Evolutionary conservation across 768 basidiomycete species (phyloP).

Genomic region (Flagelloscypha sp.): DNA sequence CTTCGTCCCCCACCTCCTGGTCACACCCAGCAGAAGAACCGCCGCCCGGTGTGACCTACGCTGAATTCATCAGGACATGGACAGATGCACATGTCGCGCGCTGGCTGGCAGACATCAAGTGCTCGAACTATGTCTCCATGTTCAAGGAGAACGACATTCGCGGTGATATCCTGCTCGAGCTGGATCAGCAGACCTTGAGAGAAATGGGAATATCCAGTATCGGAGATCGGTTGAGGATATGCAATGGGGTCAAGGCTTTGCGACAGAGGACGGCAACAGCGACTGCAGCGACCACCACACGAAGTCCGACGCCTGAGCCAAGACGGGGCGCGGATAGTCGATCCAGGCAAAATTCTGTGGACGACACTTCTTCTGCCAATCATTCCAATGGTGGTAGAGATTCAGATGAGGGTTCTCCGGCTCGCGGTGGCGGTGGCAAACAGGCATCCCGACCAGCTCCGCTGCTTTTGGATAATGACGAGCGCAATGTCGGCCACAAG

Average conservation of each 20-base stretch:
- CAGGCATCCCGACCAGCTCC: slow-evolving; percentile 89
- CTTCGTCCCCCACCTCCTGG: slow-evolving; percentile 27
- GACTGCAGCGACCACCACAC: slow-evolving; percentile 10
- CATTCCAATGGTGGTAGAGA: too few species aligned
- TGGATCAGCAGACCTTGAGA: slow-evolving; percentile 79
- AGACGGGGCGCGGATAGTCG: too few species aligned
- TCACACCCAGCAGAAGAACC: slow-evolving; percentile 32
- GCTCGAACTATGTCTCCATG: slow-evolving; percentile 51
- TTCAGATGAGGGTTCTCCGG: too few species aligned
- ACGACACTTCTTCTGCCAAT: too few species aligned
- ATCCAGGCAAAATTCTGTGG: too few species aligned
- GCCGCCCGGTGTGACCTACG: slow-evolving; percentile 48
- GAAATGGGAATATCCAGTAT: slow-evolving; percentile 89
- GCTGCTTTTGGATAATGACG: slow-evolving; percentile 60
- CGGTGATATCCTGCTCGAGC: slow-evolving; percentile 84
- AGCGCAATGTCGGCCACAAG: slow-evolving; percentile 54
- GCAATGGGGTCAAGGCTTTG: slow-evolving; percentile 76
- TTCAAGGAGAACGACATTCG: slow-evolving; percentile 88
- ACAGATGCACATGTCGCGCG: slow-evolving; percentile 57
- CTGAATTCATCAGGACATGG: slow-evolving; percentile 66
- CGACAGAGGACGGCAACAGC: slow-evolving; percentile 55
- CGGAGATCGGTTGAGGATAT: slow-evolving; percentile 84
- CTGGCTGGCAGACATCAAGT: slow-evolving; percentile 81
- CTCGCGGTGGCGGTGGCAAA: too few species aligned
- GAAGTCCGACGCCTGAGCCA: too few species aligned